phyloP scores from a whole-genome alignment of 169 alveolate genomes.

The Eimeria maxima region DNA sequence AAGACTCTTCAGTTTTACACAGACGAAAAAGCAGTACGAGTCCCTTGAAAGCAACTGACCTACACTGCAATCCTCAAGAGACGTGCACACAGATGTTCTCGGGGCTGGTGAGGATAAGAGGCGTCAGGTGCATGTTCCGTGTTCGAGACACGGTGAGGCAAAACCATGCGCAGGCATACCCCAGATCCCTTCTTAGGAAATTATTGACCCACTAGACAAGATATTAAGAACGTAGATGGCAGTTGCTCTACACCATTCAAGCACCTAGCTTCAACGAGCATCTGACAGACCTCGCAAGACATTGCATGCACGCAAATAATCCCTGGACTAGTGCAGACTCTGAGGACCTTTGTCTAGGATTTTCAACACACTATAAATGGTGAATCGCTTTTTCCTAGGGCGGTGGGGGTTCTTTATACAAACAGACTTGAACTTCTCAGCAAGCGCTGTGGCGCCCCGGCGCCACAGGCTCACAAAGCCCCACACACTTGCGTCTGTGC shows the following conservation, averaged over 20 bases:
- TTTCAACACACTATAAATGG: background rate
- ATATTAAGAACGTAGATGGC: too few relatives aligned
- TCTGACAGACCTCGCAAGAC: background rate
- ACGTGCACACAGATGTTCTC: too few relatives aligned
- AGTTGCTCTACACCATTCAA: too few relatives aligned
- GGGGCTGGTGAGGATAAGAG: too few relatives aligned
- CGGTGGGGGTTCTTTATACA: background rate
- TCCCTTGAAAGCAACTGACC: background rate
- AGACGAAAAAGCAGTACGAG: background rate
- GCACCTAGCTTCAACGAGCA: background rate
- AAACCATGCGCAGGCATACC: too few relatives aligned
- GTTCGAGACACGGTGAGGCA: too few relatives aligned
- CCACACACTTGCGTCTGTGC: background rate
- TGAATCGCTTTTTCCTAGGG: background rate
- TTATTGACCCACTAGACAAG: too few relatives aligned
- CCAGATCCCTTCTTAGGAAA: too few relatives aligned
- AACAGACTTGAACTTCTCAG: background rate
- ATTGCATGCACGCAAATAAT: background rate
- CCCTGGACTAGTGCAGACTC: background rate
- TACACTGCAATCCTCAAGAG: too few relatives aligned
- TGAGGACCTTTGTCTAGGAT: background rate
- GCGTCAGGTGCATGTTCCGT: too few relatives aligned
- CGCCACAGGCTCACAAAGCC: background rate
- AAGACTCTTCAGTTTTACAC: too few relatives aligned
- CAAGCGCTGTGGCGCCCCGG: background rate